Evolutionary conservation across 1,139 yeast species (phyloP), one percentile per base, ranked within the genome.

Genomic region (Saccharomyces pastorianus): DNA sequence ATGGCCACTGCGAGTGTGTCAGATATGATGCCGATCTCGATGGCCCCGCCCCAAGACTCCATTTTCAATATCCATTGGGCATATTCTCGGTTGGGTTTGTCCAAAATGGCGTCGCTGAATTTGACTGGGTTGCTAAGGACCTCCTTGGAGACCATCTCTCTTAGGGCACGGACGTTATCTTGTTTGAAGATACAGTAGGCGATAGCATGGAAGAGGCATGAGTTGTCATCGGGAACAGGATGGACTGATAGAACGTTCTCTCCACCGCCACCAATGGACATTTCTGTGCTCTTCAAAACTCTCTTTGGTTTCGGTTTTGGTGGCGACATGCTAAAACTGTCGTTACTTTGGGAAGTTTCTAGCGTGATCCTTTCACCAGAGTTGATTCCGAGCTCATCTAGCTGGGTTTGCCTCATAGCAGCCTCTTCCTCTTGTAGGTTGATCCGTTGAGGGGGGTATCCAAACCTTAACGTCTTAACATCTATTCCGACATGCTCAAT

Each of bases 11-110:
- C 71, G 51, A 85, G 75, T 63, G 78, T 75, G 32, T 76, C 74
- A 1, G 89, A 78, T 34, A 88, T 68, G 8, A 88, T 84, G 13
- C 84, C 82, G 54, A 87, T 71, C 66, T 87, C 96, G 48, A 88
- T 86, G 4, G 90, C 95, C 6, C 96, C 96, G 20, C 96, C 96
- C 96, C 95, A 87, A 25, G 88, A 78, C 50, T 78, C 82, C 31
- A 77, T 77, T 57, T 77, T 73, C 49, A 66, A 60, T 29, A 87
- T 87, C 95, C 95, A 87, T 8, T 71, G 61, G 50, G 79, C 72
- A 64, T 87, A 88, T 7, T 78, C 77, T 0, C 67, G 64, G 2
- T 76, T 71, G 0, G 79, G 72, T 56, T 76, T 73, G 23, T 83
- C 95, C 59, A 87, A 71, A 1, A 85, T 78, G 0, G 81, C 84